Evolutionary conservation across 2,329 filamentous ascomycete genomes (phyloP), one percentile per base, ranked within the genome.

Genomic region (Cercospora sp.): DNA sequence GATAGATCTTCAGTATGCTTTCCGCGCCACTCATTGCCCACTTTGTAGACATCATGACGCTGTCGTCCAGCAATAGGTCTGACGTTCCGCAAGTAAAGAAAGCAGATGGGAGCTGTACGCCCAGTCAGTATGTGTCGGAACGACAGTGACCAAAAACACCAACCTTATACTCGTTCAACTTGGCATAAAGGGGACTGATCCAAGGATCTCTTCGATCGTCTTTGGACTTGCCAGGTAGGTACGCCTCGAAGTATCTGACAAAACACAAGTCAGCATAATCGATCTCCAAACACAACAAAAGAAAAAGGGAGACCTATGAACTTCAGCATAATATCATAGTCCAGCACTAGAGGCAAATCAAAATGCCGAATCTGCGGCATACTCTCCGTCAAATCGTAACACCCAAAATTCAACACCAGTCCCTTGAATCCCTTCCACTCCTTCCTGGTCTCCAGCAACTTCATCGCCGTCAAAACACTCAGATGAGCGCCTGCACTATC

Each of bases 81-180:
- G 84, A 81, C 5, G 85, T 87, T 0, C 86, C 86, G 67, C 82
- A 85, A 0, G 82, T 80, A 70, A 88, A 88, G 21, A 88, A 72
- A 2, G 85, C 85, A 0, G 82, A 81, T 26, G 85, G 86, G n/a
- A 87, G 74, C 63, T 73, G 30, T 75, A 75, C 18, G 5, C 5
- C 4, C 9, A 13, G 18, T 57, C 32, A 57, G 26, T 26, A 45
- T 8, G 40, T 13, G 51, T 55, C 1, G 34, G 30, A 45, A 40
- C 9, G 32, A 26, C 8, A 43, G n/a, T 21, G 18, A 2, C 45
- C 64, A 24, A 1, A 16, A 32, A 30, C 9, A 32, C 16, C 60
- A 26, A 73, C 71, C 60, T 73, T 74, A 65, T 75, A 61, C 30
- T 73, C 66, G 10, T 45, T 73, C n/a, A 84, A 55, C 66, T 87